Evolutionary conservation across 495 filamentous ascomycete species (phyloP).

Genomic region (Penicillium herquei): DNA sequence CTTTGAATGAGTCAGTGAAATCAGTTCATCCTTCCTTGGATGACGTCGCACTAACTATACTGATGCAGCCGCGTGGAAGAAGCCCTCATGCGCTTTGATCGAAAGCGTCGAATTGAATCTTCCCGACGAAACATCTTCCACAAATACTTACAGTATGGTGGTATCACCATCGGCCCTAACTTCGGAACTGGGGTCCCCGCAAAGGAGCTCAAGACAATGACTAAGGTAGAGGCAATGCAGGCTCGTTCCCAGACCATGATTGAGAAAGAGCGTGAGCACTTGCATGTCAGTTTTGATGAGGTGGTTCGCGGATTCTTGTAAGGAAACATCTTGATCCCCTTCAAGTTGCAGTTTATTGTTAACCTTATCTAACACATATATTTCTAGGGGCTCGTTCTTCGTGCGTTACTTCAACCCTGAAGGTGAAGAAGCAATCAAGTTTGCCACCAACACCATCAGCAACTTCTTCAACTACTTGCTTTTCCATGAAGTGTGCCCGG

Average conservation of each 20-base stretch:
- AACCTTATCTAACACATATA: constrained; percentile 7
- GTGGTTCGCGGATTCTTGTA: constrained; percentile 79
- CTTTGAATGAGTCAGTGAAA: constrained; percentile 39
- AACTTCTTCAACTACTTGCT: constrained; percentile 90
- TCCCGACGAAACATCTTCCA: constrained; percentile 64
- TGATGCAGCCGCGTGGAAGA: constrained; percentile 70
- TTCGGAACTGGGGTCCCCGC: constrained; percentile 63
- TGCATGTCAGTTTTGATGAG: constrained; percentile 76
- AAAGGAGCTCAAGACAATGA: constrained; percentile 51
- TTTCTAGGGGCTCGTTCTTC: constrained; percentile 45
- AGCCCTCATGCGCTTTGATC: constrained; percentile 78
- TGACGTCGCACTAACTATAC: neutral
- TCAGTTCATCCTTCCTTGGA: neutral
- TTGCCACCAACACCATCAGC: constrained; percentile 59
- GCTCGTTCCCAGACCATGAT: constrained; percentile 32
- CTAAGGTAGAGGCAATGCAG: constrained; percentile 60
- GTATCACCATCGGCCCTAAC: constrained; percentile 64
- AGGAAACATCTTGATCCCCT: no score
- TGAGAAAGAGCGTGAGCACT: constrained; percentile 36
- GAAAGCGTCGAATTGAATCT: constrained; percentile 68
- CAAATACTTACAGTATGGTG: constrained; percentile 81
- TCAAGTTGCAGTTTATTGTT: no score
- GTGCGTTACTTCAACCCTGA: constrained; percentile 43
- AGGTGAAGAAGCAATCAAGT: constrained; percentile 58
- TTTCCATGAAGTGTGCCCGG: constrained; percentile 73